Conservation (phyloP, 2,329 filamentous ascomycete genomes). For the Lachnellula suecica region DNA sequence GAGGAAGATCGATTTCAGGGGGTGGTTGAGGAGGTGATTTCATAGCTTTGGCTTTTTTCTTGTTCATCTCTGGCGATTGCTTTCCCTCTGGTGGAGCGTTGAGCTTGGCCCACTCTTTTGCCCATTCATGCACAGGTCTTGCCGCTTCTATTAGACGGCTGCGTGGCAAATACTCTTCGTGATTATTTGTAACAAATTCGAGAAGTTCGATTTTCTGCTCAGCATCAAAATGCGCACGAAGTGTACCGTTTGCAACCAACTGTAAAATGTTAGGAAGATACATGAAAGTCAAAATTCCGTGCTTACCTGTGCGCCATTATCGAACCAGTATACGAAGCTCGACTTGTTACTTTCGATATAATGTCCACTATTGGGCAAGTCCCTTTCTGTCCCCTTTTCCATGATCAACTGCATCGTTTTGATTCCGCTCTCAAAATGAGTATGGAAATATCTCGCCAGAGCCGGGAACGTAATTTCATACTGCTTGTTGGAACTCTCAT, state of each 20-base stretch:
- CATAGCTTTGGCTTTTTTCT: slow-evolving; percentile 60
- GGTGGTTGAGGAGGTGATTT: slow-evolving; percentile 60
- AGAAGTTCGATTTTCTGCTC: slow-evolving; percentile 81
- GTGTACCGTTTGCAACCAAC: slow-evolving; percentile 74
- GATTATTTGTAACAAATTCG: slow-evolving; percentile 73
- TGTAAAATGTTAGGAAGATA: slow-evolving; percentile 39
- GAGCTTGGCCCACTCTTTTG: slow-evolving; percentile 62
- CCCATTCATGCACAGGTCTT: slow-evolving; percentile 61
- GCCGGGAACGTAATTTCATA: slow-evolving; percentile 84
- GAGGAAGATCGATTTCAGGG: slow-evolving; percentile 60
- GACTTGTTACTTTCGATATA: slow-evolving; percentile 75
- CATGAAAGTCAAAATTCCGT: not conserved
- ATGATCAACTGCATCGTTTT: slow-evolving; percentile 83
- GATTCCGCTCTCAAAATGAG: slow-evolving; percentile 84
- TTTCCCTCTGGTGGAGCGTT: slow-evolving; percentile 55
- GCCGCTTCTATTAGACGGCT: slow-evolving; percentile 61
- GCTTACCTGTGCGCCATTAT: slow-evolving; percentile 77
- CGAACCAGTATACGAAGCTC: slow-evolving; percentile 87
- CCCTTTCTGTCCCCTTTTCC: slow-evolving; percentile 62
- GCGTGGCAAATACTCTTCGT: slow-evolving; percentile 83
- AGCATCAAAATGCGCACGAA: slow-evolving; percentile 77
- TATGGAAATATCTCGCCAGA: slow-evolving; percentile 84
- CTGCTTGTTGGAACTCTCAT: slow-evolving; percentile 66
- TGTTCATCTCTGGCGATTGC: slow-evolving; percentile 65
- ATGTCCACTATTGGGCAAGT: slow-evolving; percentile 62